Conservation (phyloP, 2,329 filamentous ascomycete genomes). For the Pseudogymnoascus sp. region DNA sequence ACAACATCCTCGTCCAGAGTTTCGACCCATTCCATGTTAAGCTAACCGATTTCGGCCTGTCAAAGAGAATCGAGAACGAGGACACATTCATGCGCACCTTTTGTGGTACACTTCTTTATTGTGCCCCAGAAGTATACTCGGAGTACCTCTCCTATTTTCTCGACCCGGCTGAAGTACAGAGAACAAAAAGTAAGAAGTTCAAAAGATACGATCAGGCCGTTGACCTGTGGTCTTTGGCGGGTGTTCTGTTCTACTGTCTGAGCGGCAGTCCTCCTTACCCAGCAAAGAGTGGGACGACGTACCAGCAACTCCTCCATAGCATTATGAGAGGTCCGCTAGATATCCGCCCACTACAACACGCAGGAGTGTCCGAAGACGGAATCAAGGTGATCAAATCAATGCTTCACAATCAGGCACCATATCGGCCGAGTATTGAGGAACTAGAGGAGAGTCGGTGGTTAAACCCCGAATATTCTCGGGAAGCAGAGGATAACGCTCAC, state of each 20-base stretch:
- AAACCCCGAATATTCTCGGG: conserved; percentile 16
- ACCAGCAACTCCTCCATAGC: conserved; percentile 70
- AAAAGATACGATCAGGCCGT: conserved; percentile 83
- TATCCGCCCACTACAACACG: conserved; percentile 49
- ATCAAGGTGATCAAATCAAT: conserved; percentile 71
- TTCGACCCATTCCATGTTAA: conserved; percentile 72
- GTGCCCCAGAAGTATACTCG: conserved; percentile 91
- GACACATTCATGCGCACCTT: conserved; percentile 86
- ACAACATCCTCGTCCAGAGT: conserved; percentile 84
- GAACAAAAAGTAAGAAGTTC: conserved; percentile 22
- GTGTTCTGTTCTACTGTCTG: conserved; percentile 83
- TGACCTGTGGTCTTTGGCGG: conserved; percentile 93
- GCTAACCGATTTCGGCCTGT: conserved; percentile 91
- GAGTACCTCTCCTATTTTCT: conserved; percentile 62
- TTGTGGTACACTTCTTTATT: conserved; percentile 91
- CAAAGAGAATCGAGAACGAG: conserved; percentile 84
- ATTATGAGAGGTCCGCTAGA: conserved; percentile 77
- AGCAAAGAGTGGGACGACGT: conserved; percentile 65
- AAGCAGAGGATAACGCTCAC: conserved; percentile 14
- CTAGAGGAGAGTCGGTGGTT: conserved; percentile 72
- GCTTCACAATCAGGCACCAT: conserved; percentile 69
- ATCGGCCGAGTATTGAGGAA: conserved; percentile 64
- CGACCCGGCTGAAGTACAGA: conserved; percentile 40
- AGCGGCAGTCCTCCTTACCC: conserved; percentile 73
- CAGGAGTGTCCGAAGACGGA: conserved; percentile 54